Evolutionary conservation across 2,329 filamentous ascomycete genomes (phyloP), one percentile per base, ranked within the genome.

Genomic region (Neopestalotiopsis sp.): DNA sequence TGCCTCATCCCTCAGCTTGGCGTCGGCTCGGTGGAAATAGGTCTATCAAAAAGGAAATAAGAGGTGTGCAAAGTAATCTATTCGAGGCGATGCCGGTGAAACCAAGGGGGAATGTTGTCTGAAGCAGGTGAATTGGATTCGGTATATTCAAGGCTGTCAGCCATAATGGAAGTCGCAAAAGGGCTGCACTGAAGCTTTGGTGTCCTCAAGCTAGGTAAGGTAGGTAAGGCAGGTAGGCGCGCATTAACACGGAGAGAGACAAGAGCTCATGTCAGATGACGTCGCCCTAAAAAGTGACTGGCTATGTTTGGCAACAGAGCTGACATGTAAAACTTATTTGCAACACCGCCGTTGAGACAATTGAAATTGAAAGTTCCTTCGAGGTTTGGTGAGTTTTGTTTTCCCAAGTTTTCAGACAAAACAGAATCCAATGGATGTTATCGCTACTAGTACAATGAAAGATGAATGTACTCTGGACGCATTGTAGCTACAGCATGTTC

Each of bases 181-280:
- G 5, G 20, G 45, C 14, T 53, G 45, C 9, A 20, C n/a, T 53
- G 45, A 9, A 53, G 45, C 45, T 53, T 53, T 53, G 45, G 45
- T 53, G 45, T 53, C 45, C 45, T 24, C 9, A 17, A 24, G 45
- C 20, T 53, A 38, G 34, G 34, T 7, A 10, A 7, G 34, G 34
- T 10, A 38, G 34, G 34, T 38, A 38, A 28, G 14, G 2, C n/a
- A 49, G 42, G 42, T 49, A n/a, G 13, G 42, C 42, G 24, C 42
- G 42, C n/a, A 49, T 13, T 49, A n/a, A 49, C 42, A 49, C 17
- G n/a, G n/a, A n/a, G 17, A 20, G 17, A 53, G 45, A 53, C 45
- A 24, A n/a, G 45, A 53, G 45, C 45, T 53, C 45, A 53, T 53
- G 45, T 53, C 45, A 53, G 45, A 53, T 53, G 45, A 53, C 45